Conservation (phyloP, 2,329 filamentous ascomycete genomes). For the Hirsutella thompsonii region DNA sequence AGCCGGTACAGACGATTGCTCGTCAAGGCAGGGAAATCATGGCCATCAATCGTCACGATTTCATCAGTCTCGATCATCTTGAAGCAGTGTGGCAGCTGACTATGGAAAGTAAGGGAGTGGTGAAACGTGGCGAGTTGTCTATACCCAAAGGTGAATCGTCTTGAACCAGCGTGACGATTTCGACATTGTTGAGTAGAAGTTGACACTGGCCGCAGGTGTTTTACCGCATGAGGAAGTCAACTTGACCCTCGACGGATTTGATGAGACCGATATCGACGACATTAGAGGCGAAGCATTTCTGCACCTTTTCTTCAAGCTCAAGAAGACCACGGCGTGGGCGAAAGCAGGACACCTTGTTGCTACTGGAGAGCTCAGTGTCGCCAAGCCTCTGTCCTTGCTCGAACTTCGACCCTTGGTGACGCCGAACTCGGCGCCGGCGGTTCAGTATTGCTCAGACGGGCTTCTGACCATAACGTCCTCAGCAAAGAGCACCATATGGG, state of each 20-base stretch:
- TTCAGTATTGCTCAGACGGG: slow-evolving; percentile 7
- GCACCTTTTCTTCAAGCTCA: slow-evolving; percentile 31
- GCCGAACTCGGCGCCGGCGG: slow-evolving; percentile 10
- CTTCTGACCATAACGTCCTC: slow-evolving; percentile 20
- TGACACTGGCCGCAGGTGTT: slow-evolving; percentile 17
- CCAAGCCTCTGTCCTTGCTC: slow-evolving; percentile 16
- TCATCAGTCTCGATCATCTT: slow-evolving; percentile 36
- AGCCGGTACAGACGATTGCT: slow-evolving; percentile 39
- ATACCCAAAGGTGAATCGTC: slow-evolving; percentile 25
- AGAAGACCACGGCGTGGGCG: slow-evolving; percentile 35
- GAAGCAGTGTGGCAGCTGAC: slow-evolving; percentile 29
- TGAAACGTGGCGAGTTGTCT: slow-evolving; percentile 17
- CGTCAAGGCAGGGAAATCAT: slow-evolving; percentile 28
- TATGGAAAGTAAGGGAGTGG: slow-evolving; percentile 19
- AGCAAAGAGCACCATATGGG: slow-evolving; percentile 24
- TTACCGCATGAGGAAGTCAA: slow-evolving; percentile 27
- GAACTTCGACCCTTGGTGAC: slow-evolving; percentile 7
- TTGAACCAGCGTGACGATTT: background rate
- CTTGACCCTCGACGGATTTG: slow-evolving; percentile 19
- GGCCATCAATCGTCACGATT: slow-evolving; percentile 42
- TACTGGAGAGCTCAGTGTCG: slow-evolving; percentile 32
- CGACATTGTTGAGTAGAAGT: background rate
- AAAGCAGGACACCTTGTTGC: slow-evolving; percentile 36
- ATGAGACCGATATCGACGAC: slow-evolving; percentile 10
- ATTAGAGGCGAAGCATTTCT: slow-evolving; percentile 30